A percentile compares a stretch with the other conserved stretches of the same genome.
phyloP scores from a whole-genome alignment of 2,329 filamentous ascomycete genomes.

The Daldinia sp. region DNA sequence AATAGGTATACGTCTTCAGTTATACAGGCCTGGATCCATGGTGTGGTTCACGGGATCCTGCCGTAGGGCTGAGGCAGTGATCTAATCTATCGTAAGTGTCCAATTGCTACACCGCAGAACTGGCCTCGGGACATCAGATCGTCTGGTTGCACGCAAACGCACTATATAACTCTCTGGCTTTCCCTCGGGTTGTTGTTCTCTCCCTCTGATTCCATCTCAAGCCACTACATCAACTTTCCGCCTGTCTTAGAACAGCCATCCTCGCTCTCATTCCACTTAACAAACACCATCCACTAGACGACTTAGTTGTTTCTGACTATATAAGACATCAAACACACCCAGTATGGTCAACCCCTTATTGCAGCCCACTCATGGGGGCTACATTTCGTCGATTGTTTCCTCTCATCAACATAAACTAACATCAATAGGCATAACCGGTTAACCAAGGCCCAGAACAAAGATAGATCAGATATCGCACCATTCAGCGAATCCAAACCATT shows the following conservation, averaged over 20 bases:
- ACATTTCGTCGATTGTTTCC: background rate
- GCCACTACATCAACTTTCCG: conserved; percentile 1
- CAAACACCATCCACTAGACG: background rate
- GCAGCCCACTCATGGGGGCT: background rate
- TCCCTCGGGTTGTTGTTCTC: conserved; percentile 10
- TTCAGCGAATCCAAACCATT: background rate
- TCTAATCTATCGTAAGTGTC: conserved; percentile 30
- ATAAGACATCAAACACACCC: background rate
- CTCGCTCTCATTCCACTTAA: background rate
- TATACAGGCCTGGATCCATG: conserved; percentile 22
- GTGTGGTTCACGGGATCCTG: conserved; percentile 33
- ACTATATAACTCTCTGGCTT: conserved; percentile 34
- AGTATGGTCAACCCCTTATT: background rate
- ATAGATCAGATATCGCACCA: background rate
- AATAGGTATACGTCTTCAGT: conserved; percentile 18
- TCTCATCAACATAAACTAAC: background rate
- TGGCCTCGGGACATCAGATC: conserved; percentile 13
- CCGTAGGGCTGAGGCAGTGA: conserved; percentile 39
- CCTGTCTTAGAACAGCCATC: background rate
- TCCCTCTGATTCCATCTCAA: conserved; percentile 16
- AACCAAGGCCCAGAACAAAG: background rate
- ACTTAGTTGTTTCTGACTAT: background rate
- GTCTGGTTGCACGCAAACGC: conserved; percentile 18
- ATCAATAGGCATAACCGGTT: too few species aligned
- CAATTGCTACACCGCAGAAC: conserved; percentile 29